Evolutionary conservation across 2,329 filamentous ascomycete genomes (phyloP).

Genomic region (Nemania serpens): DNA sequence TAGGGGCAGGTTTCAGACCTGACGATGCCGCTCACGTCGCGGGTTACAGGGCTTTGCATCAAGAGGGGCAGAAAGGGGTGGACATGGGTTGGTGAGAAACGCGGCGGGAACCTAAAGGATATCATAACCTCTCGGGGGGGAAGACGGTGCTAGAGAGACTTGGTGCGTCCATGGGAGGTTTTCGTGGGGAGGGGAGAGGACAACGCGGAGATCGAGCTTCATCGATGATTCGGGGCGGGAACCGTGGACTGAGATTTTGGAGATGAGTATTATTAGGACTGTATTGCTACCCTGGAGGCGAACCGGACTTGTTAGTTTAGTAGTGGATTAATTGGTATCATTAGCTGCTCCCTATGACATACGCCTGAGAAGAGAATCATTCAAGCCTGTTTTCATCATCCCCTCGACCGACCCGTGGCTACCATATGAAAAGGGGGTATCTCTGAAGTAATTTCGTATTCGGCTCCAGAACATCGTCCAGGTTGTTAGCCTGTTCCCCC

Average conservation of each 20-base stretch:
- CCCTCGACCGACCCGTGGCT: too few species aligned
- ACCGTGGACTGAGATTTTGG: neutral
- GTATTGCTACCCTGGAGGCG: conserved; percentile 11
- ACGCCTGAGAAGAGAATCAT: neutral
- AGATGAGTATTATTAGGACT: conserved; percentile 9
- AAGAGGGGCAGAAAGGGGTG: conserved; percentile 1
- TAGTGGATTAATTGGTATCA: conserved; percentile 30
- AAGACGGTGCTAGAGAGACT: neutral
- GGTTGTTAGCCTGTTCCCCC: neutral
- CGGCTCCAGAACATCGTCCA: too few species aligned
- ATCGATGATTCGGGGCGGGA: neutral
- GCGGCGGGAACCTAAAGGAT: neutral
- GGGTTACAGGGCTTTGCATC: conserved; percentile 29
- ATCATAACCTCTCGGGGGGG: neutral
- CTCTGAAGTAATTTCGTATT: neutral
- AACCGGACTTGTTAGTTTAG: conserved; percentile 16
- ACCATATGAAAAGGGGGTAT: conserved; percentile 12
- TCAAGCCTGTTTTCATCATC: neutral
- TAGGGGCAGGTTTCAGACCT: neutral
- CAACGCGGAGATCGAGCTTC: neutral
- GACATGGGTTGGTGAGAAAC: conserved; percentile 16
- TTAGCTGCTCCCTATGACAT: conserved; percentile 12
- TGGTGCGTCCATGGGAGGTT: neutral
- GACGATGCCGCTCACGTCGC: conserved; percentile 21
- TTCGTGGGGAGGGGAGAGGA: neutral